Base-by-base conservation (phyloP, 768 basidiomycete genomes). In the Rhodotorula paludigena region DNA sequence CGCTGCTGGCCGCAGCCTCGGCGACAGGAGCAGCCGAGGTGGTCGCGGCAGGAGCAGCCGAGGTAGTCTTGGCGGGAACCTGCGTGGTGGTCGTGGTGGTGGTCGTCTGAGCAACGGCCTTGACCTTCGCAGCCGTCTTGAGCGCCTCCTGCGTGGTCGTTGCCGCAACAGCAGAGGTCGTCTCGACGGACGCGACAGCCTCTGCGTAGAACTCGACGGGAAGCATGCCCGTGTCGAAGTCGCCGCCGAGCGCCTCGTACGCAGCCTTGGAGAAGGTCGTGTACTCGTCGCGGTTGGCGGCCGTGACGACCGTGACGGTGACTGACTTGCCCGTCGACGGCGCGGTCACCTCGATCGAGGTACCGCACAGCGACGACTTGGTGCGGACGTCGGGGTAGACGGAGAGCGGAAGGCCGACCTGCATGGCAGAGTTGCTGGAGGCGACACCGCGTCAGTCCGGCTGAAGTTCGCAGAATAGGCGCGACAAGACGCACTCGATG, bases 201-300 rank as follows among this genome's bases (percentile, higher is more conserved):
- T 63, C 48, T 45, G 36, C 20, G 52, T 14, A 35, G 61, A 63
- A 71, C 15, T 61, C 44, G 57, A 71, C 54, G 18, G 67, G 39
- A 28, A 68, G 62, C 57, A 63, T 62, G 33, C 67, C 67, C 5
- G 35, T 44, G 44, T 68, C 61, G 38, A 68, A 53, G 47, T 68
- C 62, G 21, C 67, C 67, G 11, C 57, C 67, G 58, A 68, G 67
- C 2, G 61, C 62, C 41, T 48, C 35, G 53, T 63, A 71, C 15
- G 69, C 69, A 3, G 52, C n/a, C 60, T 63, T 58, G 60, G 69
- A 54, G 64, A 71, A 65, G 56, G 60, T 71, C 45, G 63, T 67
- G 66, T 64, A 67, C 53, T 63, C 62, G 42, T 67, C 58, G 28
- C 59, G 63, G 41, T 69, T 41, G 30, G 70, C 60, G 16, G 70